phyloP scores from a whole-genome alignment of 495 filamentous ascomycete genomes.

The Penicillium pancosmium region DNA sequence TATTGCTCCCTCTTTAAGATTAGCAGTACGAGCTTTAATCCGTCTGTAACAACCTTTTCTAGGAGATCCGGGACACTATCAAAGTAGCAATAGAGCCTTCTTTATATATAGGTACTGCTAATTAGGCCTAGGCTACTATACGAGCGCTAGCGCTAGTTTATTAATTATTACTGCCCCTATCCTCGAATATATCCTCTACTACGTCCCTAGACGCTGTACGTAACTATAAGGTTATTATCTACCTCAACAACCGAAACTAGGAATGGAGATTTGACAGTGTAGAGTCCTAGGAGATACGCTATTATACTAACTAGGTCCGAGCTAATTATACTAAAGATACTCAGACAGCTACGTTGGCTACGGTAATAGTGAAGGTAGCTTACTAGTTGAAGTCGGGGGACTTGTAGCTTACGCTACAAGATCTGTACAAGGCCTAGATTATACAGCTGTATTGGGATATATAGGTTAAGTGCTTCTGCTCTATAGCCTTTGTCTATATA shows the following conservation, averaged over 20 bases:
- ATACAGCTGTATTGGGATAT: not conserved
- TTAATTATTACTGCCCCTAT: not conserved
- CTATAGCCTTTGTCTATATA: not conserved
- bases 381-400: conserved; percentile 7
- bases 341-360: not conserved
- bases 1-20: not conserved
- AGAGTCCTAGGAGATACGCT: not conserved
- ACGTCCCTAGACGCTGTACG: too few relatives aligned
- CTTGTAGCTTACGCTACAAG: not conserved
- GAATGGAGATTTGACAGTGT: not conserved
- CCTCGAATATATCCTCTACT: too few relatives aligned
- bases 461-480: not conserved
- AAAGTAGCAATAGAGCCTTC: not conserved
- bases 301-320: not conserved
- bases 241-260: not conserved
- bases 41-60: not conserved
- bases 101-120: not conserved
- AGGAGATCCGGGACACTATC: not conserved
- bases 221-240: too few relatives aligned
- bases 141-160: not conserved
- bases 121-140: not conserved
- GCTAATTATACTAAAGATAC: too few relatives aligned
- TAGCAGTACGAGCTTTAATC: conserved; percentile 6
- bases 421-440: conserved; percentile 3
- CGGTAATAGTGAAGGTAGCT: not conserved